Base-by-base conservation (phyloP, 257 asterid genomes). In the Schizonepeta tenuifolia region DNA sequence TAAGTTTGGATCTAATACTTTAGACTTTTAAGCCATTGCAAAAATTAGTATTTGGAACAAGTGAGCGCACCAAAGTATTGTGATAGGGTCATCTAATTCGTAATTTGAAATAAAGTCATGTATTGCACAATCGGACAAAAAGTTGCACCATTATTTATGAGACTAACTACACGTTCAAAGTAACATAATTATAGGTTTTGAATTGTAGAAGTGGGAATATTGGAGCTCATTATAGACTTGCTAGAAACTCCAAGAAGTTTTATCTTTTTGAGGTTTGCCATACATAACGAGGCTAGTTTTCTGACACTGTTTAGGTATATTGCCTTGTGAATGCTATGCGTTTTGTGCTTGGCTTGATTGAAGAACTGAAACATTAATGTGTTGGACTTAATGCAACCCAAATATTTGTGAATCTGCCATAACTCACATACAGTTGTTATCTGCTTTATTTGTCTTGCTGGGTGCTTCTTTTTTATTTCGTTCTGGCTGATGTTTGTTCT, bases 401-500 rank as follows among this genome's bases (percentile, higher is more conserved):
- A 12, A 21, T 21, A n/a, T 44, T 67, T 47, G 65, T 47, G 47
- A 35, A 9, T 58, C 12, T 67, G 26, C 58, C 11, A 20, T 22
- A 31, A 15, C 9, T 56, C 26, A 7, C 21, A 8, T 60, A 41
- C 13, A 8, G 41, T 69, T 33, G 21, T 18, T 15, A 21, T 26
- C 18, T 61, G 67, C 21, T 41, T 57, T 71, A 14, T 21, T 14
- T 60, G 68, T 74, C 46, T 24, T 55, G 54, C 62, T 70, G 41
- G 67, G 14, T 26, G 21, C 56, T 67, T 57, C 11, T 2, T 69
- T 15, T 10, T 20, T 63, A 28, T 10, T 70, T 67, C 72, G 38
- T 56, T 74, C 59, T 44, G n/a, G 68, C 20, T 61, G 74, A 56
- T 60, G 38, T 55, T 65, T 44, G 62, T 46, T 62, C 61, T 60